phyloP scores from a whole-genome alignment of 2,329 filamentous ascomycete genomes.

The Dendryphion nanum region DNA sequence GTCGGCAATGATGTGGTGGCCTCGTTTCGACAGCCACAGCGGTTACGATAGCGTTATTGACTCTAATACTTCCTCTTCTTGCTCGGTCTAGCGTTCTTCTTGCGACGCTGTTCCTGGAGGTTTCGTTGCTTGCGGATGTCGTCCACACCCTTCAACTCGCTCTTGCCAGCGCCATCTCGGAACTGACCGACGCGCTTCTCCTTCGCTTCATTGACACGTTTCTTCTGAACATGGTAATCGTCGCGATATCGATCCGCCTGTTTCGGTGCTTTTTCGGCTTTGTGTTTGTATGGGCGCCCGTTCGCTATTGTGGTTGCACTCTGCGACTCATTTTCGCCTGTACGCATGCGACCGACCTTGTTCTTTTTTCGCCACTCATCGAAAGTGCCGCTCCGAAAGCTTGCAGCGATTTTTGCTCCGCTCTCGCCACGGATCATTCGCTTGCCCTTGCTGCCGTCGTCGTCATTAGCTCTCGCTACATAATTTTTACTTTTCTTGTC shows the following conservation, averaged over 20 bases:
- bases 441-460: conserved; percentile 75
- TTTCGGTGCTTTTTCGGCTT: conserved; percentile 84
- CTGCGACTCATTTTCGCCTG: conserved; percentile 74
- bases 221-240: conserved; percentile 88
- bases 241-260: conserved; percentile 88
- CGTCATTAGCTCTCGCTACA: conserved; percentile 86
- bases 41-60: background rate
- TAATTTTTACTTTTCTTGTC: conserved; percentile 97
- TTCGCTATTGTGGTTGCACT: conserved; percentile 31
- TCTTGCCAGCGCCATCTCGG: conserved; percentile 69
- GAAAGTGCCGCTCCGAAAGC: conserved; percentile 90
- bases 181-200: conserved; percentile 78
- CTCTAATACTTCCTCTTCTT: conserved; percentile 55
- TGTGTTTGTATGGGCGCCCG: conserved; percentile 75
- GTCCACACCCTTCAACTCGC: conserved; percentile 75
- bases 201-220: conserved; percentile 81
- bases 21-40: background rate
- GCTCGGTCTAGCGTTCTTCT: conserved; percentile 84
- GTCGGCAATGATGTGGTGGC: background rate
- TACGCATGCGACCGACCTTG: conserved; percentile 71
- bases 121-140: conserved; percentile 83
- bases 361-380: conserved; percentile 89
- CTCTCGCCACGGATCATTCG: conserved; percentile 85
- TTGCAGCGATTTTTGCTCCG: conserved; percentile 92
- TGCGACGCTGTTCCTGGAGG: conserved; percentile 70